A percentile compares a stretch with the other conserved stretches of the same genome.
These are phyloP conservation scores for Micractinium sp. DNA, from an alignment of 139 green algal genomes.

Conservation along the genomic window DNA sequence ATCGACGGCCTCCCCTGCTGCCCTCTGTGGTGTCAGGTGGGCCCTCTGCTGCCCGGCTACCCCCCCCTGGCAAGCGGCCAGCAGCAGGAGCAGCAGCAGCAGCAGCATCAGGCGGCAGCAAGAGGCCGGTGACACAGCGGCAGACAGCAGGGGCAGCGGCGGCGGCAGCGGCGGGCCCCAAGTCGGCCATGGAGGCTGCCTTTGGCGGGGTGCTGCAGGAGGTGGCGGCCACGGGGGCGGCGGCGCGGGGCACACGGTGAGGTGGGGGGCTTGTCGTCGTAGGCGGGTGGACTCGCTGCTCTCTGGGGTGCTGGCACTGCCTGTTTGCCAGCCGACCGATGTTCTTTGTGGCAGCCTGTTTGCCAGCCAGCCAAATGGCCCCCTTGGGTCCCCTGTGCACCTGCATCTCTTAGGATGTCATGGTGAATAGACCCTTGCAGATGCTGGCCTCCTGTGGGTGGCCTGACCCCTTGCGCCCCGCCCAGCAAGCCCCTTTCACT, in stretches of 20 bases:
- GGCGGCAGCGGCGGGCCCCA: neutral
- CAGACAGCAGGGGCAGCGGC: neutral
- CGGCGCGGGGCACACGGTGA: conserved; percentile 41
- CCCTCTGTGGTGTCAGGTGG: conserved; percentile 7
- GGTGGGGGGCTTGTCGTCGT: conserved; percentile 29
- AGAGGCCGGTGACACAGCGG: neutral
- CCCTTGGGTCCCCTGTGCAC: neutral
- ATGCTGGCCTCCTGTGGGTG: no score
- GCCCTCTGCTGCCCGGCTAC: neutral
- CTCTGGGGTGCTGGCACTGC: neutral
- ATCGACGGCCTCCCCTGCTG: neutral
- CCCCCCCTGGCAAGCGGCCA: neutral
- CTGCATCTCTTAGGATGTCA: no score
- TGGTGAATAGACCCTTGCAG: neutral
- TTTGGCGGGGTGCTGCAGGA: conserved; percentile 41
- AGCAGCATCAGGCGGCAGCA: neutral
- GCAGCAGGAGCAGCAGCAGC: neutral
- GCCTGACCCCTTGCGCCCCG: no score
- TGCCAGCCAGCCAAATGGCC: no score
- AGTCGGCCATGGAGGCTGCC: conserved; percentile 51
- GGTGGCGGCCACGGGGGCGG: neutral
- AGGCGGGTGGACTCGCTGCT: neutral
- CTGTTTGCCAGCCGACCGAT: neutral
- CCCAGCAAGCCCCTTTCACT: no score
- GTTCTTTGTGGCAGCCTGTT: no score